Percentiles rank a stretch among this genome's conserved stretches.
phyloP scores from a whole-genome alignment of 2,329 filamentous ascomycete genomes.

The Clonostachys rhizophaga region DNA sequence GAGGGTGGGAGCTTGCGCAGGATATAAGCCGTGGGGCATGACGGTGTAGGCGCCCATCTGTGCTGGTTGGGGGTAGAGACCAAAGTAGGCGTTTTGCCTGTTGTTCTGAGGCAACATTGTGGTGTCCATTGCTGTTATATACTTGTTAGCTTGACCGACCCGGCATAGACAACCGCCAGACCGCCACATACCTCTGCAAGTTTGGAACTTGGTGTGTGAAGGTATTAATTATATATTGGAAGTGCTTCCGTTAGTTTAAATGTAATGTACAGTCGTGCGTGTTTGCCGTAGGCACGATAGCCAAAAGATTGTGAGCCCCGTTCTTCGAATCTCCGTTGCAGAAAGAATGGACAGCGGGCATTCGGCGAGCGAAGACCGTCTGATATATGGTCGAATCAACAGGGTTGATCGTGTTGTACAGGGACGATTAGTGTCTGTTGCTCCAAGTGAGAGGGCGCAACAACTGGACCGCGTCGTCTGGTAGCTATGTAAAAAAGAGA shows the following conservation, averaged over 20 bases:
- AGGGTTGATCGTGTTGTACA: constrained; percentile 3
- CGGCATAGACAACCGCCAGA: no score
- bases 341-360: constrained; percentile 4
- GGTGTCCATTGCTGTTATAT: constrained; percentile 55
- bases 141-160: no score
- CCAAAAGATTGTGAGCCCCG: constrained; percentile 5
- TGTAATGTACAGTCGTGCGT: not conserved
- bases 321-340: not conserved
- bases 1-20: constrained; percentile 57
- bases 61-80: constrained; percentile 27
- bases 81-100: constrained; percentile 81
- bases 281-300: not conserved
- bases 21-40: constrained; percentile 60
- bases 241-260: constrained; percentile 2
- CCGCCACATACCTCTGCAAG: constrained; percentile 7
- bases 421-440: not conserved
- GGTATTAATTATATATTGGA: not conserved
- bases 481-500: constrained; percentile 28
- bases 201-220: not conserved
- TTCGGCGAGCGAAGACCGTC: not conserved
- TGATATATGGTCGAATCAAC: constrained; percentile 6
- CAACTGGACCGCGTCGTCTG: no score
- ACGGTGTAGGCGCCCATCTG: constrained; percentile 51
- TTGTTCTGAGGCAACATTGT: constrained; percentile 54
- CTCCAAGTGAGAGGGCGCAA: not conserved